These are phyloP conservation scores for Pelargonium fulgidum DNA, from an alignment of 441 rosid species.

Conservation along the genomic window DNA sequence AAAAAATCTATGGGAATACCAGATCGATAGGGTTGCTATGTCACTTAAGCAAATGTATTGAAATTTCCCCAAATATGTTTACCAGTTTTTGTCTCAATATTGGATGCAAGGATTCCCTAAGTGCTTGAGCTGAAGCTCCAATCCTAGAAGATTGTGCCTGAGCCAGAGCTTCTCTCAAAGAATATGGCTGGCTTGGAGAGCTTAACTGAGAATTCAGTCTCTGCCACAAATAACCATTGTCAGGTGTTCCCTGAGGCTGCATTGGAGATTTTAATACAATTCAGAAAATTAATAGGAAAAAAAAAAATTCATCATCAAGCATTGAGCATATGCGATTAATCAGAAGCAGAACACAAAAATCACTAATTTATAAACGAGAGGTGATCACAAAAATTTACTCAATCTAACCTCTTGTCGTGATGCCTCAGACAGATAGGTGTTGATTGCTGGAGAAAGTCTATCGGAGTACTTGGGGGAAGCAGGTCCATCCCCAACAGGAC, in stretches of 20 bases:
- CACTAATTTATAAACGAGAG: slow-evolving; percentile 4
- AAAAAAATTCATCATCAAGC: slow-evolving; percentile 4
- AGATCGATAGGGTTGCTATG: slow-evolving; percentile 3
- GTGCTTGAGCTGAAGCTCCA: slow-evolving; percentile 98
- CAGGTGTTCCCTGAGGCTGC: slow-evolving; percentile 96
- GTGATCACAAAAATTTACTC: slow-evolving; percentile 27
- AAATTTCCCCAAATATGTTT: slow-evolving; percentile 17
- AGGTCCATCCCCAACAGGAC: slow-evolving; percentile 76
- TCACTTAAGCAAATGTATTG: slow-evolving; percentile 14
- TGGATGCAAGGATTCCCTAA: slow-evolving; percentile 95
- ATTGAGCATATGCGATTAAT: not conserved
- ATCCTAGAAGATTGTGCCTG: slow-evolving; percentile 99
- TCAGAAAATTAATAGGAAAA: not conserved
- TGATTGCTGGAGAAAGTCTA: slow-evolving; percentile 92
- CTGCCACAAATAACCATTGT: slow-evolving; percentile 89
- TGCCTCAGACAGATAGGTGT: slow-evolving; percentile 91
- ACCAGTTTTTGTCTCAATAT: slow-evolving; percentile 95
- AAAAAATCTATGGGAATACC: slow-evolving; percentile 14
- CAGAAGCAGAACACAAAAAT: slow-evolving; percentile 1
- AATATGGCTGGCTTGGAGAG: slow-evolving; percentile 98
- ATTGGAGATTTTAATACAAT: slow-evolving; percentile 20
- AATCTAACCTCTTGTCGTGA: slow-evolving; percentile 98
- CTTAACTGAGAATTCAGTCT: slow-evolving; percentile 96
- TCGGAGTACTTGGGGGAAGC: slow-evolving; percentile 96
- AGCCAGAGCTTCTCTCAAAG: slow-evolving; percentile 96